These are phyloP conservation scores for Wallacemonas sp. DNA, from an alignment of 208 protist species.

Conservation along the genomic window DNA sequence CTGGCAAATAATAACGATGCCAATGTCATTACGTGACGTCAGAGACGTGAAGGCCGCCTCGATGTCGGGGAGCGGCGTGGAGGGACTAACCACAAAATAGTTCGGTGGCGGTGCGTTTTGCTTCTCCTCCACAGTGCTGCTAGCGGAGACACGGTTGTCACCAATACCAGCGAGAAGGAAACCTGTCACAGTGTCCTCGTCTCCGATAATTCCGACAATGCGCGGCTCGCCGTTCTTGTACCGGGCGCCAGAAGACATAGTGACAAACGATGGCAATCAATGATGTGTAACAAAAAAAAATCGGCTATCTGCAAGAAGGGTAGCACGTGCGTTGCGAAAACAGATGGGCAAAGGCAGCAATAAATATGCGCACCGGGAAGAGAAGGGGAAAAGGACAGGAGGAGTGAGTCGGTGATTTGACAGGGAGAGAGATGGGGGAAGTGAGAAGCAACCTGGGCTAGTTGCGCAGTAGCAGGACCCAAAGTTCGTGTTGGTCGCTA, in stretches of 20 bases:
- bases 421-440: too few relatives aligned
- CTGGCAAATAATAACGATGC: constrained; percentile 96
- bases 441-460: too few relatives aligned
- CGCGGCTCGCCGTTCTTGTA: constrained; percentile 78
- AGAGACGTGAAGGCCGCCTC: constrained; percentile 94
- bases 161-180: constrained; percentile 96
- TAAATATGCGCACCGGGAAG: too few relatives aligned
- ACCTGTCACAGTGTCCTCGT: constrained; percentile 97
- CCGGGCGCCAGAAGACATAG: constrained; percentile 32
- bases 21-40: constrained; percentile 87
- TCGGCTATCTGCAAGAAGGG: too few relatives aligned
- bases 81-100: constrained; percentile 91
- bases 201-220: constrained; percentile 91
- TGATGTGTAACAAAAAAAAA: too few relatives aligned
- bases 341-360: too few relatives aligned
- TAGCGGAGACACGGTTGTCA: constrained; percentile 73
- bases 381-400: too few relatives aligned
- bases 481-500: too few relatives aligned
- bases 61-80: constrained; percentile 91
- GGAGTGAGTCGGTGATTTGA: too few relatives aligned
- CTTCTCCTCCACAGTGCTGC: constrained; percentile 16
- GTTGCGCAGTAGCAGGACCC: too few relatives aligned
- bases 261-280: too few relatives aligned
- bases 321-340: too few relatives aligned
- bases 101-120: constrained; percentile 58